A percentile compares a stretch with the other conserved stretches of the same genome.
Conservation (phyloP, 768 basidiomycete species). For the Psilocybe azurescens region DNA sequence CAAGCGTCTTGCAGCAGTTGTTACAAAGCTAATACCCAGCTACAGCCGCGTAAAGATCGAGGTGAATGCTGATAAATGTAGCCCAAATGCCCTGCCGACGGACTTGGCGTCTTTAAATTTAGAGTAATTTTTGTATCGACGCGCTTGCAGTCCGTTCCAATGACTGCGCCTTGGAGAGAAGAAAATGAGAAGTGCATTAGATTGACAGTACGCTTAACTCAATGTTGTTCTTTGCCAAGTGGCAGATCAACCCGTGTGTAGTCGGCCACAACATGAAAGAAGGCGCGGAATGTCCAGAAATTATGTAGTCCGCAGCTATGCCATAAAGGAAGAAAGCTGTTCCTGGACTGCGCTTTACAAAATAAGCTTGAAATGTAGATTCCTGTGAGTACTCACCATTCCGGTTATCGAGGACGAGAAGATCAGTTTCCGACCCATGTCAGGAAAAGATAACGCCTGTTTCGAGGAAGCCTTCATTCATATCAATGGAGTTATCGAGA, state of each 20-base stretch:
- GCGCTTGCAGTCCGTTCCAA: neutral
- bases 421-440: neutral
- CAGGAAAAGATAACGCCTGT: constrained; percentile 6
- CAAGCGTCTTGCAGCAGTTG: too few relatives aligned
- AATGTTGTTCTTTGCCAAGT: constrained; percentile 3
- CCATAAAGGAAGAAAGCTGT: neutral
- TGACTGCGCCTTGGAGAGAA: neutral
- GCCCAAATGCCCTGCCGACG: neutral
- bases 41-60: neutral
- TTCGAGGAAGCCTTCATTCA: neutral
- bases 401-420: constrained; percentile 1
- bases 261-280: neutral
- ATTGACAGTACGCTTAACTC: neutral
- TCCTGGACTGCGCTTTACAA: constrained; percentile 13
- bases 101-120: neutral
- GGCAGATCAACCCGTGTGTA: neutral
- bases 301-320: constrained; percentile 5
- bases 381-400: constrained; percentile 6
- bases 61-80: neutral
- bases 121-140: neutral
- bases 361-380: constrained; percentile 17
- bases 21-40: neutral
- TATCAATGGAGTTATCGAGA: neutral
- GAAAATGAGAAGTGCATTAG: neutral
- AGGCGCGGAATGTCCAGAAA: too few relatives aligned